These are phyloP conservation scores for Leishmania gerbilli DNA, from an alignment of 208 protist species.

Conservation along the genomic window DNA sequence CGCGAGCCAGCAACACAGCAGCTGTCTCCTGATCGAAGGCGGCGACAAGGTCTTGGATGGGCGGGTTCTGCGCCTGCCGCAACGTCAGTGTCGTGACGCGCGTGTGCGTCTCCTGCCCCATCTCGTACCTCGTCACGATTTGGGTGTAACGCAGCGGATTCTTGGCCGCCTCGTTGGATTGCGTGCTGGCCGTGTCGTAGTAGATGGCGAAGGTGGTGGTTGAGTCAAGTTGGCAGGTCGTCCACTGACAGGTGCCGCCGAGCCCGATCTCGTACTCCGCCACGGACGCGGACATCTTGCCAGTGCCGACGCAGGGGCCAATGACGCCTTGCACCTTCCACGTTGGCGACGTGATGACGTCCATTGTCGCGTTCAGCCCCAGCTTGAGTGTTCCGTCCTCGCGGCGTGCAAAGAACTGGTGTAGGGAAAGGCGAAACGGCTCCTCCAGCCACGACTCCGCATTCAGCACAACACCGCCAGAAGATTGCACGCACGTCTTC, in stretches of 20 bases:
- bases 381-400: slow-evolving; percentile 82
- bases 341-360: slow-evolving; percentile 95
- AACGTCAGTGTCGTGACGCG: slow-evolving; percentile 90
- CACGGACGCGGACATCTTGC: slow-evolving; percentile 91
- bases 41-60: slow-evolving; percentile 63
- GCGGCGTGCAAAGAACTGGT: slow-evolving; percentile 87
- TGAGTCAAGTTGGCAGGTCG: slow-evolving; percentile 93
- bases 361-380: slow-evolving; percentile 96
- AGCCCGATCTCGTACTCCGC: slow-evolving; percentile 94
- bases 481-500: slow-evolving; percentile 91
- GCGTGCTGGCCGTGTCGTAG: slow-evolving; percentile 94
- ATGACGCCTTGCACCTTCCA: slow-evolving; percentile 96
- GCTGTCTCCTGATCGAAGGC: slow-evolving; percentile 98
- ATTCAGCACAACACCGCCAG: slow-evolving; percentile 95
- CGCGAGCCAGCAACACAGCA: slow-evolving; percentile 96
- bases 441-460: slow-evolving; percentile 97
- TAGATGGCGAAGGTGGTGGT: slow-evolving; percentile 96
- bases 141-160: slow-evolving; percentile 83
- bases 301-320: slow-evolving; percentile 91
- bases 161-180: slow-evolving; percentile 30
- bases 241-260: slow-evolving; percentile 98
- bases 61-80: slow-evolving; percentile 47
- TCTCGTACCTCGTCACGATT: slow-evolving; percentile 97
- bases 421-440: slow-evolving; percentile 95
- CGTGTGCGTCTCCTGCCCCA: slow-evolving; percentile 71